Base-by-base conservation (phyloP, 257 asterid species). In the Apocynum venetum region DNA sequence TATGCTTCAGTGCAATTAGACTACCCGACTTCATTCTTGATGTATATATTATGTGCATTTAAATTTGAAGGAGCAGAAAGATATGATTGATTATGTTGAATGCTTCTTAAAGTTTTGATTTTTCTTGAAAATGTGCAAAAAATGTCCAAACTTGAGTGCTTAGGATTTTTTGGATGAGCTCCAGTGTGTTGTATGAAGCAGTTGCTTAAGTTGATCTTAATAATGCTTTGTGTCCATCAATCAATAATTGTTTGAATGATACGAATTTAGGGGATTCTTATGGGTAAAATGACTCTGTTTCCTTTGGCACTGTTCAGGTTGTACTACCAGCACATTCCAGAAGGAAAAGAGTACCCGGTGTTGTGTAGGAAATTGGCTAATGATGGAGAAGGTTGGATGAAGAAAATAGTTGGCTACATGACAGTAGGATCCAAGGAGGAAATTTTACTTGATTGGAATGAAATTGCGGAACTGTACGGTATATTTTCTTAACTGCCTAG, bases 371-470 rank as follows among this genome's bases (percentile, higher is more conserved):
- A 86, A 84, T 80, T 84, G 71, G 87, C 89, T 64, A 70, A 48
- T 74, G 89, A 81, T 77, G 83, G 76, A 51, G 82, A 82, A 74
- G 86, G 88, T 78, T 93, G 91, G 97, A 74, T 77, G 77, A 83
- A 76, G 77, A 78, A 69, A 31, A 49, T 86, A 40, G 81, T 87
- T 71, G 81, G 71, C 78, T 82, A 79, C 84, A 82, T 83, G 83
- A 75, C 56, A 49, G 84, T 87, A 72, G 88, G 84, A 83, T 81
- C 74, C 44, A 55, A 76, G 82, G 96, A 90, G 71, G 89, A 93
- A 73, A 83, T 93, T 82, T 83, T 95, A 86, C 98, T 93, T 20
- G 97, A 95, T 81, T 95, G 98, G 98, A 95, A 95, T 82, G 96
- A 90, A 77, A 87, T 93, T 73, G 96, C 97, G 1, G 94, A 93